Evolutionary conservation across 2,329 filamentous ascomycete species (phyloP).

Genomic region (Neopestalotiopsis sp.): DNA sequence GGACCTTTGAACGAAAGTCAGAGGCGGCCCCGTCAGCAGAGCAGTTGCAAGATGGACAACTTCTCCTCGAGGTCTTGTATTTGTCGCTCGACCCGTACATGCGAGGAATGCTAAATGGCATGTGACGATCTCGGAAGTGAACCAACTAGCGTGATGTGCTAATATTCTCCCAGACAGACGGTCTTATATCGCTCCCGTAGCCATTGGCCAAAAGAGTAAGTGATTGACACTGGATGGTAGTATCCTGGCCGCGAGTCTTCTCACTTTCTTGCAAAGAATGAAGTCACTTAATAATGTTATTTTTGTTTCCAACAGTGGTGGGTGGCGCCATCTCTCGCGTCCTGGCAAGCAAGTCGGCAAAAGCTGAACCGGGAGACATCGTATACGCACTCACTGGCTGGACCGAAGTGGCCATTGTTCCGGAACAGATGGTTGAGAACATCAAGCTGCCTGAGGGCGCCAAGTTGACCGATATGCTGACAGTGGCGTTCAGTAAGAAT

Average conservation of each 20-base stretch:
- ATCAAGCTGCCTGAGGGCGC: constrained; percentile 31
- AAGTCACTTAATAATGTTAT: too few species aligned
- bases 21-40: constrained; percentile 35
- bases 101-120: constrained; percentile 63
- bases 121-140: background rate
- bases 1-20: constrained; percentile 13
- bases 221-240: background rate
- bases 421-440: constrained; percentile 44
- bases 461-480: constrained; percentile 54
- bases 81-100: constrained; percentile 68
- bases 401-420: constrained; percentile 60
- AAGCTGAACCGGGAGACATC: constrained; percentile 54
- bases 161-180: constrained; percentile 23
- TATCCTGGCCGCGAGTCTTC: too few species aligned
- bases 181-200: constrained; percentile 64
- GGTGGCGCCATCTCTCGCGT: constrained; percentile 59
- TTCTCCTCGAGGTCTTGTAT: constrained; percentile 57
- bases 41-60: constrained; percentile 55
- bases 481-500: constrained; percentile 9
- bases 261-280: too few species aligned
- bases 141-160: background rate
- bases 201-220: constrained; percentile 40
- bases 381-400: constrained; percentile 58
- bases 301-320: constrained; percentile 50
- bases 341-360: constrained; percentile 49